A percentile compares a stretch with the other conserved stretches of the same genome.
Conservation (phyloP, 2,329 filamentous ascomycete species). For the Xylaria sp. region DNA sequence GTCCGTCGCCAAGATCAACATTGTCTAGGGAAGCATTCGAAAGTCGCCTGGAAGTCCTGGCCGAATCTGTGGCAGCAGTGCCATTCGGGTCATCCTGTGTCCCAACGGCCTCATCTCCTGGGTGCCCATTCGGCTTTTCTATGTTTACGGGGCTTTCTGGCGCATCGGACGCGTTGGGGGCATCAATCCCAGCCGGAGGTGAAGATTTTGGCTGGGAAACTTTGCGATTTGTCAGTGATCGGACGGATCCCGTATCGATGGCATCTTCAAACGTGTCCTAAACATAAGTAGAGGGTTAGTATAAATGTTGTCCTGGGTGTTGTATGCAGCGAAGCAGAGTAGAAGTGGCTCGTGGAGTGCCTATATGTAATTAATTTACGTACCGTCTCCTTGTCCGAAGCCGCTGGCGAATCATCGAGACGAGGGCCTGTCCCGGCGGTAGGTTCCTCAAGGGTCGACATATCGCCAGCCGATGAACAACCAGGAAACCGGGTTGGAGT, state of each 20-base stretch:
- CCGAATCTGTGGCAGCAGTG: constrained; percentile 48
- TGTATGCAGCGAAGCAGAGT: constrained; percentile 31
- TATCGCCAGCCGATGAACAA: constrained; percentile 38
- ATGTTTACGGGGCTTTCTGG: constrained; percentile 39
- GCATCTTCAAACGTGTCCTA: constrained; percentile 89
- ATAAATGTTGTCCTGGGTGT: not conserved
- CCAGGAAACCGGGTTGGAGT: constrained; percentile 19
- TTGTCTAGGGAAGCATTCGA: constrained; percentile 65
- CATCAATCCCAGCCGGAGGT: constrained; percentile 44
- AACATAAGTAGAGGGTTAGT: constrained; percentile 36
- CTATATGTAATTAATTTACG: constrained; percentile 39
- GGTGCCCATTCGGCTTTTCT: constrained; percentile 43
- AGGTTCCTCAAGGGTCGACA: constrained; percentile 50
- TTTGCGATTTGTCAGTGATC: constrained; percentile 70
- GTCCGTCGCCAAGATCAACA: constrained; percentile 74
- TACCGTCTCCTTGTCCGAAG: constrained; percentile 56
- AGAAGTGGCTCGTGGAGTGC: constrained; percentile 13
- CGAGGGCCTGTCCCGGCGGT: constrained; percentile 41
- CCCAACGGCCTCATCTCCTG: constrained; percentile 36
- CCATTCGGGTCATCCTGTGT: constrained; percentile 37
- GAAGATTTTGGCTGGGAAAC: constrained; percentile 52
- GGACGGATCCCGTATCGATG: constrained; percentile 70
- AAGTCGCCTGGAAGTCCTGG: constrained; percentile 56
- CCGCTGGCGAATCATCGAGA: constrained; percentile 46
- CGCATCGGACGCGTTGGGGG: constrained; percentile 40